phyloP scores from a whole-genome alignment of 805 yeast species.

The Candida boleticola region DNA sequence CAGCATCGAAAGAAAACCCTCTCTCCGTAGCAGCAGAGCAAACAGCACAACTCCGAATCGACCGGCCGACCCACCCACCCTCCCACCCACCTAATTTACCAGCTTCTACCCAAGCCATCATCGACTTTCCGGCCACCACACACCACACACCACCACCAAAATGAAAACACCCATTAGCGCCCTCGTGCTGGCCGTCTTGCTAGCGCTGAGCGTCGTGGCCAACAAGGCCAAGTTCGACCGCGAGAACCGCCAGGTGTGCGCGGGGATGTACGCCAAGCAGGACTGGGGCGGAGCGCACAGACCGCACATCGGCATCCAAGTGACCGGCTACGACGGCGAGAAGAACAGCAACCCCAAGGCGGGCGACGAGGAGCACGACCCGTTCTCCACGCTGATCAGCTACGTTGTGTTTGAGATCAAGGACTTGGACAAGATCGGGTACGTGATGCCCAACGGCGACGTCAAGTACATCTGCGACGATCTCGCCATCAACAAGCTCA shows the following conservation, averaged over 20 bases:
- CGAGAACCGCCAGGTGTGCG: slow-evolving; percentile 47
- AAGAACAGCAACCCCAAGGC: slow-evolving; percentile 31
- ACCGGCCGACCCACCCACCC: too few relatives aligned
- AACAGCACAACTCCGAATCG: too few relatives aligned
- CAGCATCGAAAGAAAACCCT: too few relatives aligned
- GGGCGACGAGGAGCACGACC: slow-evolving; percentile 20
- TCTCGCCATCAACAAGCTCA: slow-evolving; percentile 50
- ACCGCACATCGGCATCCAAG: slow-evolving; percentile 31
- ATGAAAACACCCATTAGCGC: neutral
- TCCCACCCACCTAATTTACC: too few relatives aligned
- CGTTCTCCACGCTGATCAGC: slow-evolving; percentile 43
- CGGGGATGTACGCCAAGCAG: slow-evolving; percentile 83
- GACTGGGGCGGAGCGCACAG: slow-evolving; percentile 83
- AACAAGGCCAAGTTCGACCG: slow-evolving; percentile 2
- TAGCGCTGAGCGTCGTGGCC: neutral
- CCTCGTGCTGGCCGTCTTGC: neutral
- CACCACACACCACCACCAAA: too few relatives aligned
- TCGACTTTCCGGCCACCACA: too few relatives aligned
- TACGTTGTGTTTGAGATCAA: slow-evolving; percentile 80
- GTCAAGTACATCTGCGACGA: slow-evolving; percentile 70
- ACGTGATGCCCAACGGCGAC: slow-evolving; percentile 38
- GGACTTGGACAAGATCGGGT: slow-evolving; percentile 72
- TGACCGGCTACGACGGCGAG: slow-evolving; percentile 25
- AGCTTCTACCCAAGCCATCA: too few relatives aligned
- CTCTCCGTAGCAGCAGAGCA: too few relatives aligned